Evolutionary conservation across 306 rosid genomes (phyloP).

Genomic region (Prunus campanulata): DNA sequence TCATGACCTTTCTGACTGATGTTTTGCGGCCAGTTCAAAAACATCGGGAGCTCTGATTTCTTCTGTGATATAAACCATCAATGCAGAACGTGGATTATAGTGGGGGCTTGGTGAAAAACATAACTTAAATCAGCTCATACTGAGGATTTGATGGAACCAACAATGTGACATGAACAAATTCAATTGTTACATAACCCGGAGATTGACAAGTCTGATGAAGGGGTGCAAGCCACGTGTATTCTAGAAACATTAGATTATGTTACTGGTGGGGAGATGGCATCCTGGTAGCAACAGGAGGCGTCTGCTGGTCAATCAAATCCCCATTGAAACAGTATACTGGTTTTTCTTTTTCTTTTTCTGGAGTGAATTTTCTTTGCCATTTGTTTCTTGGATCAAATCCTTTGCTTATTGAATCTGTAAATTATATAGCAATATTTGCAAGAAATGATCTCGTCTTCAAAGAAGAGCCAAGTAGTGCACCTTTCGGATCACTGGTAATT

Average conservation of each 20-base stretch:
- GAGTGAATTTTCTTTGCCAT: conserved; percentile 40
- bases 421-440: conserved; percentile 36
- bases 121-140: conserved; percentile 1
- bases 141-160: not conserved
- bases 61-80: conserved; percentile 8
- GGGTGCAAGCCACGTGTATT: not conserved
- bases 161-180: no score
- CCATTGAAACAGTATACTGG: conserved; percentile 15
- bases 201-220: not conserved
- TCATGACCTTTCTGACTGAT: not conserved
- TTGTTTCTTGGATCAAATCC: conserved; percentile 27
- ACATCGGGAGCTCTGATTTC: conserved; percentile 7
- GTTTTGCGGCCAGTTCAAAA: not conserved
- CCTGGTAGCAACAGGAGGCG: conserved; percentile 1
- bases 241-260: not conserved
- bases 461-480: not conserved
- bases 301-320: conserved; percentile 1
- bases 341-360: conserved; percentile 11
- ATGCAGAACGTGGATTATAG: conserved; percentile 11
- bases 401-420: conserved; percentile 38
- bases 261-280: conserved; percentile 19
- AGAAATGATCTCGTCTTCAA: conserved; percentile 9
- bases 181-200: not conserved
- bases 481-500: no score
- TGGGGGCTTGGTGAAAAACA: conserved; percentile 6